Conservation (phyloP, 106 monocot genomes). For the Iris macrosiphon region DNA sequence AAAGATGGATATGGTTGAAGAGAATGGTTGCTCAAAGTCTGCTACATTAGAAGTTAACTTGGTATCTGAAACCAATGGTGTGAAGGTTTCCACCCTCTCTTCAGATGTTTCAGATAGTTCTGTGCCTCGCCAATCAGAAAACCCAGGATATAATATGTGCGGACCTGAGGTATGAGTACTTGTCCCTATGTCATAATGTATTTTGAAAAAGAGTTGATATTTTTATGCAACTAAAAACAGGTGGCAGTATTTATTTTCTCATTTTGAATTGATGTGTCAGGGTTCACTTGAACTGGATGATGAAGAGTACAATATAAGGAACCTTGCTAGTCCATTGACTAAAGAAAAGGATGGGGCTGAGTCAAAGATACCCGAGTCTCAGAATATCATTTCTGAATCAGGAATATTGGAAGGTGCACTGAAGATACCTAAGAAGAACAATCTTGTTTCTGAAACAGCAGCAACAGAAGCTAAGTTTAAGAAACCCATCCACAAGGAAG, state of each 20-base stretch:
- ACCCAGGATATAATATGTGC: conserved; percentile 23
- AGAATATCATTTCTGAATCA: too few species aligned
- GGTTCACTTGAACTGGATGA: conserved; percentile 39
- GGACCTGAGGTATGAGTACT: conserved; percentile 27
- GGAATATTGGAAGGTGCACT: too few species aligned
- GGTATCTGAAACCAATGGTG: conserved; percentile 7
- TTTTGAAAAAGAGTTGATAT: conserved; percentile 13
- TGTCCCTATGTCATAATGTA: background rate
- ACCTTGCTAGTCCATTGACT: background rate
- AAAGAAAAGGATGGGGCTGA: background rate
- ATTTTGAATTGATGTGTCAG: conserved; percentile 7
- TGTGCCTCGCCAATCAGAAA: conserved; percentile 9
- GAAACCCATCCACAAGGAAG: background rate
- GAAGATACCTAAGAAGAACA: too few species aligned
- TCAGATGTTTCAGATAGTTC: conserved; percentile 6
- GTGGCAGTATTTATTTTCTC: background rate
- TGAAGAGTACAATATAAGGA: background rate
- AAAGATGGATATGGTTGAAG: conserved; percentile 7
- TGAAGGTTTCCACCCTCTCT: background rate
- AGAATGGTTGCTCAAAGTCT: conserved; percentile 5
- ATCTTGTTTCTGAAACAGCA: background rate
- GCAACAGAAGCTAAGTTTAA: background rate
- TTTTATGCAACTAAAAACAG: background rate
- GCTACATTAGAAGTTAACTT: conserved; percentile 12
- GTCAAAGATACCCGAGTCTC: too few species aligned